Conservation (phyloP, 208 protist species). For the Novymonas esmeraldas region DNA sequence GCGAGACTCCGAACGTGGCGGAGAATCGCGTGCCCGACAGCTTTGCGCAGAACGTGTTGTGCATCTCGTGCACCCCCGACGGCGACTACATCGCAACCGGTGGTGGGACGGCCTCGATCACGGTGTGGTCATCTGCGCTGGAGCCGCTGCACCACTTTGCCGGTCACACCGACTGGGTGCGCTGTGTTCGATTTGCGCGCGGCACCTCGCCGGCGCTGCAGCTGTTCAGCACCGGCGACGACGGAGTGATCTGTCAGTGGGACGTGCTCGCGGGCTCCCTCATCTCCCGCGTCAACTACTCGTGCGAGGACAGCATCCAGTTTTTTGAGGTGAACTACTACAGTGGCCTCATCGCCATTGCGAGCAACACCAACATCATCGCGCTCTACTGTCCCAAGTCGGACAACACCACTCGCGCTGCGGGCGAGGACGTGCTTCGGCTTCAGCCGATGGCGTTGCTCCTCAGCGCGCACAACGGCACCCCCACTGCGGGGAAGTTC, state of each 20-base stretch:
- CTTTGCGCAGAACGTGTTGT: conserved; percentile 61
- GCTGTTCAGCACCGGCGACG: conserved; percentile 83
- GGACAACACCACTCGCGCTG: conserved; percentile 28
- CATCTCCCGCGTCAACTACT: conserved; percentile 69
- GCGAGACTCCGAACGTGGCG: conserved; percentile 7
- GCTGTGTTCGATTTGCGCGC: conserved; percentile 76
- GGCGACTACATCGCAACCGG: conserved; percentile 67
- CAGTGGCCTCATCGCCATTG: conserved; percentile 68
- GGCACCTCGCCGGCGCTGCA: conserved; percentile 34
- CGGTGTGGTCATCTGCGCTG: conserved; percentile 67
- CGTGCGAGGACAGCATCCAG: conserved; percentile 62
- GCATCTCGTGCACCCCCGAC: conserved; percentile 68
- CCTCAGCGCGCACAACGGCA: conserved; percentile 52
- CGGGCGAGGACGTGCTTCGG: conserved; percentile 42
- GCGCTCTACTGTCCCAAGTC: conserved; percentile 52
- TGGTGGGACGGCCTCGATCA: conserved; percentile 54
- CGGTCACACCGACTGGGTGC: conserved; percentile 86
- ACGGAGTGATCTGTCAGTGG: conserved; percentile 81
- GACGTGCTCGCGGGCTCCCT: conserved; percentile 59
- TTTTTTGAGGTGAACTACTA: conserved; percentile 76
- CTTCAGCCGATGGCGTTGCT: conserved; percentile 64
- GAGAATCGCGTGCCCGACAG: conserved; percentile 29
- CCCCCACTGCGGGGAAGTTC: conserved; percentile 68
- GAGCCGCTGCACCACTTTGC: conserved; percentile 54
- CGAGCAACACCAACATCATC: conserved; percentile 57